Evolutionary conservation across 2,329 filamentous ascomycete species (phyloP).

Genomic region (Podosphaera fusca): DNA sequence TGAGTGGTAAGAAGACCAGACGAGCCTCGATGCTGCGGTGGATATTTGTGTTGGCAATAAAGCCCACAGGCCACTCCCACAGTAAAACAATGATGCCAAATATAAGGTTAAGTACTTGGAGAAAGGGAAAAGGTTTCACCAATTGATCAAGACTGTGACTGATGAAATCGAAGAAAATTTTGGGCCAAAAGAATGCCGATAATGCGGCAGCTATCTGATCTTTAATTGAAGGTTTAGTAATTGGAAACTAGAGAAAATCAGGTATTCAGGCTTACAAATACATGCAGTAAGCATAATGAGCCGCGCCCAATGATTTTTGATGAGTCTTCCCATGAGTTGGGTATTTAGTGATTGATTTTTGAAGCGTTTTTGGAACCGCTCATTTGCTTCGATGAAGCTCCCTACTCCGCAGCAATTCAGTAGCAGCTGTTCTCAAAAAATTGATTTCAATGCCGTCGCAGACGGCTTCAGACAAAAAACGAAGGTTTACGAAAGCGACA

Average conservation of each 20-base stretch:
- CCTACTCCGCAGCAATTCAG: too few species aligned
- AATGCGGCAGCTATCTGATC: slow-evolving; percentile 72
- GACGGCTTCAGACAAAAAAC: too few species aligned
- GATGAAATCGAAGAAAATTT: slow-evolving; percentile 93
- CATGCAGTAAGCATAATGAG: slow-evolving; percentile 78
- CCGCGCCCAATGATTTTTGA: slow-evolving; percentile 98
- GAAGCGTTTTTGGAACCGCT: too few species aligned
- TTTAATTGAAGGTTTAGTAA: slow-evolving; percentile 17
- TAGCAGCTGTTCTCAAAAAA: too few species aligned
- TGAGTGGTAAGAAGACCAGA: slow-evolving; percentile 60
- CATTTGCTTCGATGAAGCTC: too few species aligned
- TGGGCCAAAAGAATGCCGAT: slow-evolving; percentile 91
- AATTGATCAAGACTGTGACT: slow-evolving; percentile 73
- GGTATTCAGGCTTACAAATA: slow-evolving; percentile 19
- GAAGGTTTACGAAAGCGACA: too few species aligned
- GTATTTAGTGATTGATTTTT: not conserved
- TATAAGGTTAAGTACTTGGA: slow-evolving; percentile 77
- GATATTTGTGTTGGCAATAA: slow-evolving; percentile 51
- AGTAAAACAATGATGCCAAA: slow-evolving; percentile 57
- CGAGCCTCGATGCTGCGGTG: slow-evolving; percentile 78
- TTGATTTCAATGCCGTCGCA: too few species aligned
- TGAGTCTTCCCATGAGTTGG: slow-evolving; percentile 69
- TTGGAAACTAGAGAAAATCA: slow-evolving; percentile 2
- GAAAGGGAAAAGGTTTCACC: slow-evolving; percentile 65
- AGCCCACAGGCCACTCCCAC: slow-evolving; percentile 74